Percentiles rank a stretch among this genome's conserved stretches.
Conservation (phyloP, 2,329 filamentous ascomycete genomes). For the Neurospora crassa region DNA sequence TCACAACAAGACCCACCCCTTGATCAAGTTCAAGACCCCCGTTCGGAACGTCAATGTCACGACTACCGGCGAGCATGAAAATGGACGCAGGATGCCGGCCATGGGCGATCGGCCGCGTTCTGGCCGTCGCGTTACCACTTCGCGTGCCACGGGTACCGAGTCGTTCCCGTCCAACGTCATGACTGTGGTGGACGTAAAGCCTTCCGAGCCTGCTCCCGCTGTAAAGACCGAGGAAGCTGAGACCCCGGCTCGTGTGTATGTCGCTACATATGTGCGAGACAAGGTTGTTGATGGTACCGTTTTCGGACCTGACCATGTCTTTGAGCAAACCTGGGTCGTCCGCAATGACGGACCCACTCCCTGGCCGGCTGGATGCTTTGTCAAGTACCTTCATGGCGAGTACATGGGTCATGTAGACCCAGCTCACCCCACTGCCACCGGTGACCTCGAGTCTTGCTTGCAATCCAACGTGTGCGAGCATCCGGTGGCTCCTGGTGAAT, state of each 20-base stretch:
- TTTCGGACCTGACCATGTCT: conserved; percentile 60
- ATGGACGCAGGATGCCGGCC: conserved; percentile 52
- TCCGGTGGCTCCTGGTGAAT: conserved; percentile 62
- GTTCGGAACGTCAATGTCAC: conserved; percentile 81
- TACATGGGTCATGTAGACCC: conserved; percentile 91
- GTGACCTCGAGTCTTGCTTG: conserved; percentile 66
- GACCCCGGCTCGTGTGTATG: conserved; percentile 22
- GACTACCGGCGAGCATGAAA: conserved; percentile 67
- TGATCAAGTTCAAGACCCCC: conserved; percentile 94
- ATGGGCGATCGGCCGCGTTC: conserved; percentile 56
- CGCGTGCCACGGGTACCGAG: conserved; percentile 35
- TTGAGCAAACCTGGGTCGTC: conserved; percentile 86
- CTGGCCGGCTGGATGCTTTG: conserved; percentile 85
- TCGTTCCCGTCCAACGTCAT: conserved; percentile 38
- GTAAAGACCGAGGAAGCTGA: conserved; percentile 24
- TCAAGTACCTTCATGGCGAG: conserved; percentile 87
- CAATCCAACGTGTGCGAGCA: conserved; percentile 71
- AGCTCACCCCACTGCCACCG: conserved; percentile 65
- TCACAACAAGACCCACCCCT: conserved; percentile 91
- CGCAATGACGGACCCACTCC: conserved; percentile 68
- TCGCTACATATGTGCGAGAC: conserved; percentile 65
- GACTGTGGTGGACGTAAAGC: conserved; percentile 52
- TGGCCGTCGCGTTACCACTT: conserved; percentile 25
- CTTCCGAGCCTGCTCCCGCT: conserved; percentile 10
- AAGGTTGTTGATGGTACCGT: conserved; percentile 68